Conservation (phyloP, 2,329 filamentous ascomycete genomes). For the Huntiella bhutanensis region DNA sequence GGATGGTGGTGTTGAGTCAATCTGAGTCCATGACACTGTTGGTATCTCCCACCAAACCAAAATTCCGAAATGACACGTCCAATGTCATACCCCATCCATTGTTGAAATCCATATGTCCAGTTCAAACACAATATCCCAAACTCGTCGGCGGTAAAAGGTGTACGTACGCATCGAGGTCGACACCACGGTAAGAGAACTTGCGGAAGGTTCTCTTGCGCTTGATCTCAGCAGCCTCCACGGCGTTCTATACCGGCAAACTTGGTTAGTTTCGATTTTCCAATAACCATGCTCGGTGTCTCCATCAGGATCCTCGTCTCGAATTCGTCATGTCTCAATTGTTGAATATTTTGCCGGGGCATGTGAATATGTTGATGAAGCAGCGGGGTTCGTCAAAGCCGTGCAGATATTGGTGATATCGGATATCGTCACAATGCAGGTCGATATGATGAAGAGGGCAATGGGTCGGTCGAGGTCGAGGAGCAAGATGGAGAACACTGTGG, state of each 20-base stretch:
- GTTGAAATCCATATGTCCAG: too few species aligned
- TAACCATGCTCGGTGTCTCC: background rate
- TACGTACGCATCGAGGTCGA: conserved; percentile 97
- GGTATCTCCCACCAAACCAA: too few species aligned
- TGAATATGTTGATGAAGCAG: too few species aligned
- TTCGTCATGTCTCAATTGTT: background rate
- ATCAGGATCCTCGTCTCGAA: background rate
- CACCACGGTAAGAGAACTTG: conserved; percentile 99
- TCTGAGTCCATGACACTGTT: too few species aligned
- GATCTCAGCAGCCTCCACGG: conserved; percentile 95
- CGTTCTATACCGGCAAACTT: conserved; percentile 42
- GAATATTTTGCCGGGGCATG: background rate
- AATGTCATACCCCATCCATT: too few species aligned
- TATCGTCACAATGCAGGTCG: conserved; percentile 14
- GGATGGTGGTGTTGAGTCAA: too few species aligned
- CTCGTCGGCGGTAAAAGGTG: background rate
- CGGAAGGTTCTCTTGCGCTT: conserved; percentile 99
- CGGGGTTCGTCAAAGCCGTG: too few species aligned
- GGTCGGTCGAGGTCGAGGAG: background rate
- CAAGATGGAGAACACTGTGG: conserved; percentile 2
- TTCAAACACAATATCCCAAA: background rate
- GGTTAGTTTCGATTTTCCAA: conserved; percentile 7
- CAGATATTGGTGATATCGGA: conserved; percentile 9
- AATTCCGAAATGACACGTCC: too few species aligned
- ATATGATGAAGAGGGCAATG: conserved; percentile 1